phyloP scores from a whole-genome alignment of 495 filamentous ascomycete species.

The Cercophora samala region DNA sequence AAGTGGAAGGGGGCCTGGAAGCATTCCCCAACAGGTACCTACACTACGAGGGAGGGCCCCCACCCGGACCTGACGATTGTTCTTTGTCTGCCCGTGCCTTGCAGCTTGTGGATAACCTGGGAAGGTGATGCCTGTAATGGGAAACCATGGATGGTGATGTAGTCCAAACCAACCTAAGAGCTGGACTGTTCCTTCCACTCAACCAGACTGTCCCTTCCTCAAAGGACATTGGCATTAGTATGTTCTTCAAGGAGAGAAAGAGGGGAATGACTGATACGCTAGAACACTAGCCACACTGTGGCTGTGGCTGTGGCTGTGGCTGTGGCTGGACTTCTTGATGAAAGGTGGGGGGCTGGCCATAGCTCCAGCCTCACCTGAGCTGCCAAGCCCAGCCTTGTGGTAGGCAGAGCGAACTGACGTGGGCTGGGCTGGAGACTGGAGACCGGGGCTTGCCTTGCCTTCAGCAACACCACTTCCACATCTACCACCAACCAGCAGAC shows the following conservation, averaged over 20 bases:
- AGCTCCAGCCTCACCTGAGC: conserved; percentile 14
- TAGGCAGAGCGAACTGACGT: conserved; percentile 28
- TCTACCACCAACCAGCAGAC: not conserved
- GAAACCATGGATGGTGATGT: too few relatives aligned
- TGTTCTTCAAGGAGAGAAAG: too few relatives aligned
- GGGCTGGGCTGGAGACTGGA: conserved; percentile 16
- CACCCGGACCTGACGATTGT: not conserved
- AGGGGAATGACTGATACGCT: not conserved
- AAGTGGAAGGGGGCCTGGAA: not conserved
- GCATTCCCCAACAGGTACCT: too few relatives aligned
- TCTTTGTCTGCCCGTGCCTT: not conserved
- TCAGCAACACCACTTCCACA: conserved; percentile 7
- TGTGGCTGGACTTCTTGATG: not conserved
- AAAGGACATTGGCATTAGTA: too few relatives aligned
- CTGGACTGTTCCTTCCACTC: too few relatives aligned
- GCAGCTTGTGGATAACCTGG: not conserved
- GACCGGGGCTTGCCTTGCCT: not conserved
- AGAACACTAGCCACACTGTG: not conserved
- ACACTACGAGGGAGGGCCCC: too few relatives aligned
- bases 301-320: too few relatives aligned
- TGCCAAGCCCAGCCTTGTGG: conserved; percentile 3
- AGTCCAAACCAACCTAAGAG: too few relatives aligned
- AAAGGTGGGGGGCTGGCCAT: conserved; percentile 9
- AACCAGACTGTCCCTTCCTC: too few relatives aligned
- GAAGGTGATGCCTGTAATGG: not conserved